Conservation (phyloP, 2,329 filamentous ascomycete genomes). For the Plectosphaerella sp. region DNA sequence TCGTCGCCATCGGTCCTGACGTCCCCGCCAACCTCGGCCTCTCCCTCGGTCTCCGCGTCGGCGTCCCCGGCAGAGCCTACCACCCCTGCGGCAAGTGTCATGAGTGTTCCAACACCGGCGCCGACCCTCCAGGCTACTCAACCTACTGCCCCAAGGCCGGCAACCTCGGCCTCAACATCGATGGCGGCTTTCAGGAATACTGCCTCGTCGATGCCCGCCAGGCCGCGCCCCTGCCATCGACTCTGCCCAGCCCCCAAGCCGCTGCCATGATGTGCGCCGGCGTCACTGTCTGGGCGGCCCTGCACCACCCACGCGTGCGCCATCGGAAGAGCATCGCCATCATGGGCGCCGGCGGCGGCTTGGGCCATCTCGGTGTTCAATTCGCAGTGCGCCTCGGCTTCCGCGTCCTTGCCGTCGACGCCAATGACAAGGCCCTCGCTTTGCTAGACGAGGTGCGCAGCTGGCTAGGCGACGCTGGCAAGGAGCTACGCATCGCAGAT, state of each 20-base stretch:
- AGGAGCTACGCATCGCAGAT: neutral
- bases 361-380: slow-evolving; percentile 9
- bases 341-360: slow-evolving; percentile 6
- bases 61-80: slow-evolving; percentile 34
- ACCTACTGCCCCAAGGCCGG: slow-evolving; percentile 26
- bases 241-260: slow-evolving; percentile 14
- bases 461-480: neutral
- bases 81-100: slow-evolving; percentile 34
- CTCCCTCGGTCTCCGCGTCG: slow-evolving; percentile 25
- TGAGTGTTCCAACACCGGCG: slow-evolving; percentile 25
- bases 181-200: slow-evolving; percentile 36
- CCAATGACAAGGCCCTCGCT: slow-evolving; percentile 10
- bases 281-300: slow-evolving; percentile 7
- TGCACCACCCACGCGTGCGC: neutral
- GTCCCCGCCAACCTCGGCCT: slow-evolving; percentile 8
- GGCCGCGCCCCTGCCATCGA: slow-evolving; percentile 20
- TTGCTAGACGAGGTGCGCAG: neutral
- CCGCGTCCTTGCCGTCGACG: slow-evolving; percentile 6
- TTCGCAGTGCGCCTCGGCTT: slow-evolving; percentile 6
- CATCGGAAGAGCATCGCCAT: slow-evolving; percentile 1
- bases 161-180: slow-evolving; percentile 17
- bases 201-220: slow-evolving; percentile 36
- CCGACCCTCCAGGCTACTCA: slow-evolving; percentile 32
- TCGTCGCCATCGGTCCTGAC: slow-evolving; percentile 23
- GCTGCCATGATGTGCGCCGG: slow-evolving; percentile 12